Conservation (phyloP, 2,329 filamentous ascomycete species). For the Sporothrix protearum region DNA sequence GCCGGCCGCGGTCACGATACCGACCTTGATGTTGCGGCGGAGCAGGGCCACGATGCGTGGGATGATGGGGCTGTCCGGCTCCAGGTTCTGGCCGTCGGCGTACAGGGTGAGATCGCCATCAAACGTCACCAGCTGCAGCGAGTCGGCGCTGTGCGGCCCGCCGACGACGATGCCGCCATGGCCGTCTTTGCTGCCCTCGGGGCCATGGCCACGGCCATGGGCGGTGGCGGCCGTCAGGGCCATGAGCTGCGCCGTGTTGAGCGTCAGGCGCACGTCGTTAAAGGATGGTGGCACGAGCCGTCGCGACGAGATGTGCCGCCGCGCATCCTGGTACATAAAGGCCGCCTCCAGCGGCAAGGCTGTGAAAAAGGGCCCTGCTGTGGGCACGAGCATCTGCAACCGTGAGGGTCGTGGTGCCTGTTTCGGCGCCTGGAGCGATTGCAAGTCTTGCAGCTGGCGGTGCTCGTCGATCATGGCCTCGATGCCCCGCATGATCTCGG, state of each 20-base stretch:
- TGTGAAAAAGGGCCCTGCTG: slow-evolving; percentile 92
- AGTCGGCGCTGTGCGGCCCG: slow-evolving; percentile 28
- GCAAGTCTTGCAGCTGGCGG: slow-evolving; percentile 64
- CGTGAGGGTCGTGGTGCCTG: slow-evolving; percentile 61
- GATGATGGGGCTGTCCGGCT: slow-evolving; percentile 73
- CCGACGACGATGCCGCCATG: neutral
- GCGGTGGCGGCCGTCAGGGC: slow-evolving; percentile 60
- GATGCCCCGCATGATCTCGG: slow-evolving; percentile 91
- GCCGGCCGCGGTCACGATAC: slow-evolving; percentile 93
- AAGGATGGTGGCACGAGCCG: slow-evolving; percentile 95
- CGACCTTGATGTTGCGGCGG: slow-evolving; percentile 73
- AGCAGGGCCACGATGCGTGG: slow-evolving; percentile 66
- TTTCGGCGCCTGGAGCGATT: slow-evolving; percentile 48
- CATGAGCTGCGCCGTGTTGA: slow-evolving; percentile 95
- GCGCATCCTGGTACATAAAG: slow-evolving; percentile 83
- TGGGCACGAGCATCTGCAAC: slow-evolving; percentile 84
- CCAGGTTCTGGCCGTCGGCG: slow-evolving; percentile 78
- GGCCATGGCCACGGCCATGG: too few species aligned
- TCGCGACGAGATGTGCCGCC: slow-evolving; percentile 81
- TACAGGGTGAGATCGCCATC: slow-evolving; percentile 98
- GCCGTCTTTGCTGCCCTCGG: slow-evolving; percentile 31
- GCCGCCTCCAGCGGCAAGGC: slow-evolving; percentile 80
- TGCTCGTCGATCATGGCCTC: slow-evolving; percentile 90
- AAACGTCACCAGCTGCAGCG: slow-evolving; percentile 81
- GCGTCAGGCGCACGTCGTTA: slow-evolving; percentile 88